Base-by-base conservation (phyloP, 1,284 basidiomycete genomes). In the Farysia itapuensis region DNA sequence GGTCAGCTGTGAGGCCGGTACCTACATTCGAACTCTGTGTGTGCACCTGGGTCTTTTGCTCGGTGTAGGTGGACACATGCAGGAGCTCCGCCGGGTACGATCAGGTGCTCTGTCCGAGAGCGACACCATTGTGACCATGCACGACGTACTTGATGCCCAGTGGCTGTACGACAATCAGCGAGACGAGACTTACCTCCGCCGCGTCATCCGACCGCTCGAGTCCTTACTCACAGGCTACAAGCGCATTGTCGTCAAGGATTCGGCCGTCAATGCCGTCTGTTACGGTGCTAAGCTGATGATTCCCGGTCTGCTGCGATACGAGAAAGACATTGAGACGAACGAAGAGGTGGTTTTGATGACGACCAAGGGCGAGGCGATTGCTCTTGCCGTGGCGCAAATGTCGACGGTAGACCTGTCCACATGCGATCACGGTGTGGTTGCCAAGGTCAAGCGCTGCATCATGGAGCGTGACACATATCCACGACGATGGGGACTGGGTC, bases 251-350 rank as follows among this genome's bases (percentile, higher is more conserved):
- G 94, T 99, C 68, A 97, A 97, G 80, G 95, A 99, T 79, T 93
- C 90, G 69, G 94, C 95, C 14, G 94, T 99, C 73, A 98, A 98
- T 75, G 95, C 95, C 50, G 90, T 99, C 51, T 98, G 95, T 81
- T 98, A 99, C 80, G 95, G 95, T 68, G 95, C 95, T 56, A 97
- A 98, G 79, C 86, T 99, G 74, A 99, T 99, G 95, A 93, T 99
- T 70, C 95, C 95, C 56, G 95, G 95, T 79, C 83, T 99, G 35
- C 82, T 99, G 43, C 89, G 95, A 65, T 99, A 97, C 78, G 93
- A 98, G 79, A 85, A 87, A 34, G 93, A 94, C 77, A 99, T 99
- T 64, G 86, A 91, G 70, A 80, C 96, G 39, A 84, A 94, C 77
- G 95, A 99, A 79, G 95, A 99, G 79, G 88, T 99, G 36, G 94